Evolutionary conservation across 192 early-diverging fungal genomes (phyloP), one percentile per base, ranked within the genome.

Genomic region (Kickxella alabastrina): DNA sequence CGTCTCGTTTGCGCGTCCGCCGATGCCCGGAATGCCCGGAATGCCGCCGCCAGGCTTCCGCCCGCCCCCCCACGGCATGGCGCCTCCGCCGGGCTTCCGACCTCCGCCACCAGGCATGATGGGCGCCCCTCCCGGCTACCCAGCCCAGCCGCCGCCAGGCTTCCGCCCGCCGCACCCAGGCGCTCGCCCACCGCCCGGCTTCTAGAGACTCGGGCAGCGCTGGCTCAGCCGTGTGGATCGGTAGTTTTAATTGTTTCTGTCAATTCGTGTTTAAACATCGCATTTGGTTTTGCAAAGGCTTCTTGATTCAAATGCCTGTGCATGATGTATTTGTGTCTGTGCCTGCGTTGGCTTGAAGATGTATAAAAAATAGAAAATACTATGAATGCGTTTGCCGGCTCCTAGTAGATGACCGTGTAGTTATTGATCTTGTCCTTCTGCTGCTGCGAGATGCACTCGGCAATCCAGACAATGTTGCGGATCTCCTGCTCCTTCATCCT

Each of bases 401-500:
- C 32, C 49, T 80, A 95, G 70, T 92, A 95, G 28, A 96, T 90
- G 8, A 89, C 72, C 35, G 95, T 96, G 75, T 94, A 98, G 69
- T 87, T 92, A 73, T 81, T 86, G 76, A 98, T 91, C 60, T 89
- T 82, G 51, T 95, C 92, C 80, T 93, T 95, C 64, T 97, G 93
- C 52, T 90, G 84, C 78, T 95, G 94, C n/a, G 91, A 87, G 65
- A 98, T 96, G 69, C 95, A 97, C 78, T 99, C 95, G 25, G 93
- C 89, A 64, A 99, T 95, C 95, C 93, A 99, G 28, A 95, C 87
- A 76, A 99, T 91, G 66, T 98, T 98, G 32, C 97, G 82, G 49
- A 99, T 91, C 76, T 99, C 95, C 54, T 99, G 97, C 77, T 99
- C 96, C 80, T 93, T 94, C 51, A 99, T 77, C 66, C 92, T 90